Evolutionary conservation across 768 basidiomycete species (phyloP).

Genomic region (Gymnopilus dilepis): DNA sequence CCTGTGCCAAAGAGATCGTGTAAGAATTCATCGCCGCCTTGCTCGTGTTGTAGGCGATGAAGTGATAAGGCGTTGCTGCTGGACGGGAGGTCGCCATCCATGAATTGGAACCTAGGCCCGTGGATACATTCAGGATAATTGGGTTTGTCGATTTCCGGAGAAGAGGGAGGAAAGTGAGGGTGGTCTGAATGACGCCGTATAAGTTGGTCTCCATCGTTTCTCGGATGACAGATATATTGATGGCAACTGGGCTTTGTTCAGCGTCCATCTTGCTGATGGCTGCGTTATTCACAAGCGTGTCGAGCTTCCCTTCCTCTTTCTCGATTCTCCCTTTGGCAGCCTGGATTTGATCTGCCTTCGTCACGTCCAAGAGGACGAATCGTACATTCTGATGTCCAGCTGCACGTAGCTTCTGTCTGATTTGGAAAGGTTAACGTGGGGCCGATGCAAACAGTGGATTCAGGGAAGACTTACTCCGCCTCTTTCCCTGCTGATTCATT

Average conservation of each 20-base stretch:
- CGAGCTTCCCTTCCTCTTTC: conserved; percentile 44
- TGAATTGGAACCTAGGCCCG: conserved; percentile 51
- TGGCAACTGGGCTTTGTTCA: conserved; percentile 37
- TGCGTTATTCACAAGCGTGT: conserved; percentile 53
- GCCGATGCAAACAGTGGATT: neutral
- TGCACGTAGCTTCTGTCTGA: conserved; percentile 35
- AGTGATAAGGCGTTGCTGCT: conserved; percentile 32
- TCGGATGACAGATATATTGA: conserved; percentile 40
- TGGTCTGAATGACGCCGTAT: conserved; percentile 48
- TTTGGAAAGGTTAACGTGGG: neutral
- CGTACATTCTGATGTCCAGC: conserved; percentile 36
- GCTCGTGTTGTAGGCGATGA: conserved; percentile 68
- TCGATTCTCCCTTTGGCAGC: conserved; percentile 43
- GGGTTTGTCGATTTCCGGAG: conserved; percentile 39
- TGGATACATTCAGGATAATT: conserved; percentile 47
- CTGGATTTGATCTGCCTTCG: conserved; percentile 36
- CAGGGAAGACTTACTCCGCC: conserved; percentile 38
- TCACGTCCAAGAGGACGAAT: conserved; percentile 47
- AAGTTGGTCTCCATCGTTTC: conserved; percentile 49
- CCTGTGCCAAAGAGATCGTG: conserved; percentile 62
- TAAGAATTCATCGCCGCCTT: conserved; percentile 74
- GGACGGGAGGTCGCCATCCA: conserved; percentile 38
- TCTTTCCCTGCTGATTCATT: conserved; percentile 44
- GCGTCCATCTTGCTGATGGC: conserved; percentile 31
- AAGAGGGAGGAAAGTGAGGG: conserved; percentile 45